phyloP scores from a whole-genome alignment of 2,329 filamentous ascomycete species.

The Pyricularia grisea region DNA sequence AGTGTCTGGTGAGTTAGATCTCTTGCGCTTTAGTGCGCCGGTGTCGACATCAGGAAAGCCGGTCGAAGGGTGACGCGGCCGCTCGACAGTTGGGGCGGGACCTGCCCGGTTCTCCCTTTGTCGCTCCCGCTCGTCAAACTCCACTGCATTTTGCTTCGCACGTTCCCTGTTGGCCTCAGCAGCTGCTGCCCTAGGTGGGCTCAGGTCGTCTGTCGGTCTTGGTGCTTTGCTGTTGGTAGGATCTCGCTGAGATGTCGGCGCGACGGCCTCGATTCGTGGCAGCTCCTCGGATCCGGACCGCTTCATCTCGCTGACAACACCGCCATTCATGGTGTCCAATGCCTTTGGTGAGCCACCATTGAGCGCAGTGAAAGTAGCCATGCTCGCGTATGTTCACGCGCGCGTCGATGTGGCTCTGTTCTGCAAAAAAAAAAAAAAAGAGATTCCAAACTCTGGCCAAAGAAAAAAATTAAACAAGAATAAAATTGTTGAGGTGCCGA shows the following conservation, averaged over 20 bases:
- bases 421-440: background rate
- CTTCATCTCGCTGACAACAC: slow-evolving; percentile 16
- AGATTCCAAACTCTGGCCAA: background rate
- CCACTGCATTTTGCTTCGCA: slow-evolving; percentile 15
- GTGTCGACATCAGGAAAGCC: slow-evolving; percentile 33
- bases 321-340: slow-evolving; percentile 24
- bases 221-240: slow-evolving; percentile 13
- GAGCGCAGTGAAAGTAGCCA: slow-evolving; percentile 44
- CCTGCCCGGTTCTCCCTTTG: slow-evolving; percentile 31
- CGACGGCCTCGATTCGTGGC: slow-evolving; percentile 9
- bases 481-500: slow-evolving; percentile 2
- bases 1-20: slow-evolving; percentile 52
- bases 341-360: slow-evolving; percentile 39
- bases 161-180: slow-evolving; percentile 18
- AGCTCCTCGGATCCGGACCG: slow-evolving; percentile 22
- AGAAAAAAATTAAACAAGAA: slow-evolving; percentile 3
- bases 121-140: slow-evolving; percentile 12
- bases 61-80: slow-evolving; percentile 28
- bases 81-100: slow-evolving; percentile 25
- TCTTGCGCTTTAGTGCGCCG: slow-evolving; percentile 56
- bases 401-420: background rate
- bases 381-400: slow-evolving; percentile 18
- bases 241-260: slow-evolving; percentile 13
- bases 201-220: slow-evolving; percentile 10
- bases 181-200: slow-evolving; percentile 13